Evolutionary conservation across 306 rosid species (phyloP).

Genomic region (Quercus cerris): DNA sequence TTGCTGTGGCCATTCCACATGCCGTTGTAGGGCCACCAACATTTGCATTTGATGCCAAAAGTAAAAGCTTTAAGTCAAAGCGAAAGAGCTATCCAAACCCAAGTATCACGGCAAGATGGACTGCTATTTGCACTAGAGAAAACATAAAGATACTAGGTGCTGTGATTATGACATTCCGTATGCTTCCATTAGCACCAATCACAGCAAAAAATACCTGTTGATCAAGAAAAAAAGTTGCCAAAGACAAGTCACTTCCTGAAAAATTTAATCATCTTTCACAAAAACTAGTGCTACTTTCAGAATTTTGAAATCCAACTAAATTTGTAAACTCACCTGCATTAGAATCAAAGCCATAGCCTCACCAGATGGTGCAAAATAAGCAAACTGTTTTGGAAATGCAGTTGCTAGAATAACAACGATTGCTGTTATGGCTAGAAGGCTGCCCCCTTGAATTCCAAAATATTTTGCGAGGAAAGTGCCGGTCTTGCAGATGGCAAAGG

Average conservation of each 20-base stretch:
- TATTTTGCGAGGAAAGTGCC: slow-evolving; percentile 37
- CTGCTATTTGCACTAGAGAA: slow-evolving; percentile 34
- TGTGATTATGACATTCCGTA: slow-evolving; percentile 45
- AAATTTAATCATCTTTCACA: not conserved
- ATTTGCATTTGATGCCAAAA: slow-evolving; percentile 55
- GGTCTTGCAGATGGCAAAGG: slow-evolving; percentile 47
- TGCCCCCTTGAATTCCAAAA: slow-evolving; percentile 43
- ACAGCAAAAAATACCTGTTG: slow-evolving; percentile 52
- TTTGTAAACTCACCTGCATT: slow-evolving; percentile 33
- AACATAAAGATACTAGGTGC: slow-evolving; percentile 47
- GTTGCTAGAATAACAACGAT: slow-evolving; percentile 42
- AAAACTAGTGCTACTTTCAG: not conserved
- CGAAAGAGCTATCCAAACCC: slow-evolving; percentile 45
- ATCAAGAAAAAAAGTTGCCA: not conserved
- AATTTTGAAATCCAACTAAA: not conserved
- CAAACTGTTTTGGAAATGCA: slow-evolving; percentile 34
- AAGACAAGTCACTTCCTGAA: not conserved
- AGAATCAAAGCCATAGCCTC: slow-evolving; percentile 51
- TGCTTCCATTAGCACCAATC: slow-evolving; percentile 51
- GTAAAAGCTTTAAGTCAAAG: slow-evolving; percentile 38
- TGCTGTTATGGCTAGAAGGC: slow-evolving; percentile 46
- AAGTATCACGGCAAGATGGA: slow-evolving; percentile 43
- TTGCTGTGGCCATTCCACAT: slow-evolving; percentile 68
- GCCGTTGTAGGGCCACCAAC: slow-evolving; percentile 56
- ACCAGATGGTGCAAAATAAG: slow-evolving; percentile 47